These are phyloP conservation scores for Hura crepitans DNA, from an alignment of 441 rosid species.

Conservation along the genomic window DNA sequence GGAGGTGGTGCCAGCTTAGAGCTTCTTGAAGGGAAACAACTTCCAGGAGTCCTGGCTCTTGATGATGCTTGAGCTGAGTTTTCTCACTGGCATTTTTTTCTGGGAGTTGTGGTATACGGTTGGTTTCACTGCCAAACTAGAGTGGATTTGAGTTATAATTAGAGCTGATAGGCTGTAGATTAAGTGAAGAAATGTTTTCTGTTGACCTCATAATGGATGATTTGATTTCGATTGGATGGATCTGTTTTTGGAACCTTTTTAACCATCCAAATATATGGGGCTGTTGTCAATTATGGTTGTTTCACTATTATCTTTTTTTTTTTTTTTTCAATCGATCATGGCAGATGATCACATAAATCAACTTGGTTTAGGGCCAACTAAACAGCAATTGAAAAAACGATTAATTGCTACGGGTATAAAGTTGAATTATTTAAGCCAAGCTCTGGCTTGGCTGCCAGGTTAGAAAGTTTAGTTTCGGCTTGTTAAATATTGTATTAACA, in stretches of 20 bases:
- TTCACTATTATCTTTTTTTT: not conserved
- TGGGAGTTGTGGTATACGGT: slow-evolving; percentile 19
- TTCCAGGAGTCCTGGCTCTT: slow-evolving; percentile 91
- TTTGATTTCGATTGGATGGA: slow-evolving; percentile 7
- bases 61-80: slow-evolving; percentile 51
- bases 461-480: too few species aligned
- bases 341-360: not conserved
- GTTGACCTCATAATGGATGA: not conserved
- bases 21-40: slow-evolving; percentile 83
- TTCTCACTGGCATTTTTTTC: not conserved
- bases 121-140: slow-evolving; percentile 28
- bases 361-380: not conserved
- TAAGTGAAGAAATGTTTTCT: slow-evolving; percentile 27
- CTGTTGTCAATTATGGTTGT: not conserved
- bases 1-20: slow-evolving; percentile 97
- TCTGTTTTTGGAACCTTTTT: slow-evolving; percentile 11
- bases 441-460: too few species aligned
- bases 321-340: not conserved
- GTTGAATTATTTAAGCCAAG: too few species aligned
- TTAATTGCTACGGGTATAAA: too few species aligned
- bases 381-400: too few species aligned
- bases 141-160: slow-evolving; percentile 15
- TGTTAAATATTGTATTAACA: too few species aligned
- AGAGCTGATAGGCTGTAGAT: slow-evolving; percentile 32
- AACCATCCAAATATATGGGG: slow-evolving; percentile 6